Conservation (phyloP, 2,329 filamentous ascomycete species). For the Aspergillus aculeatus region DNA sequence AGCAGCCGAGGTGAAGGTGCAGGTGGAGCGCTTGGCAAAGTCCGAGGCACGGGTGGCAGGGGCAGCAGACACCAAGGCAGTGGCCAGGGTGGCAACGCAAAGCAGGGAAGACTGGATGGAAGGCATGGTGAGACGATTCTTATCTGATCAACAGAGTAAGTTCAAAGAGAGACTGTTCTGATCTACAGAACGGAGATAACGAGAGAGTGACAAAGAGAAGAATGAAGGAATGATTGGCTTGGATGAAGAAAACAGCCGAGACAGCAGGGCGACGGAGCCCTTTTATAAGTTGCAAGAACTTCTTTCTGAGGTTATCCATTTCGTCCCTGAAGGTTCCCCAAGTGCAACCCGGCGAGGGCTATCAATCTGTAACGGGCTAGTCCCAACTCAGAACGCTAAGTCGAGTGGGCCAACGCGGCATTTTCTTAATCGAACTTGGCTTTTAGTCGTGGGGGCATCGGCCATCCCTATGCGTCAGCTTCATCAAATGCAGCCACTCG, state of each 20-base stretch:
- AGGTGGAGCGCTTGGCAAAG: slow-evolving; percentile 5
- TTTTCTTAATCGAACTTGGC: slow-evolving; percentile 10
- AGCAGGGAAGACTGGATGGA: not conserved
- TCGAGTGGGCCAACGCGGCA: slow-evolving; percentile 1
- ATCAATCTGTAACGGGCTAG: slow-evolving; percentile 5
- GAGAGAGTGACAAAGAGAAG: not conserved
- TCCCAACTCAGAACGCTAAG: not conserved
- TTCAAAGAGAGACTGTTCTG: slow-evolving; percentile 4
- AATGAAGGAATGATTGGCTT: slow-evolving; percentile 4
- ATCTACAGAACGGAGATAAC: slow-evolving; percentile 4
- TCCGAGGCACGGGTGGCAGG: slow-evolving; percentile 2
- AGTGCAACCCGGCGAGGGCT: not conserved
- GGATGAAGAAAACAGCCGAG: not conserved
- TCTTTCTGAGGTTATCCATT: not conserved
- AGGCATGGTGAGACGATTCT: slow-evolving; percentile 3
- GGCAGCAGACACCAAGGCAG: slow-evolving; percentile 4
- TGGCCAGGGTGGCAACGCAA: not conserved
- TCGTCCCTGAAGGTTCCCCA: not conserved
- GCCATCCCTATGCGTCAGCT: not conserved
- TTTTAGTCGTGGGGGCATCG: not conserved
- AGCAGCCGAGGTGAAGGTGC: slow-evolving; percentile 6
- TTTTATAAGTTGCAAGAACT: not conserved
- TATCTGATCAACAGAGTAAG: slow-evolving; percentile 7
- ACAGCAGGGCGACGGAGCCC: not conserved
- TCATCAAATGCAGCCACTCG: not conserved